A percentile compares a stretch with the other conserved stretches of the same genome.
These are phyloP conservation scores for Avena insularis DNA, from an alignment of 176 grass and related monocot species.

Conservation along the genomic window DNA sequence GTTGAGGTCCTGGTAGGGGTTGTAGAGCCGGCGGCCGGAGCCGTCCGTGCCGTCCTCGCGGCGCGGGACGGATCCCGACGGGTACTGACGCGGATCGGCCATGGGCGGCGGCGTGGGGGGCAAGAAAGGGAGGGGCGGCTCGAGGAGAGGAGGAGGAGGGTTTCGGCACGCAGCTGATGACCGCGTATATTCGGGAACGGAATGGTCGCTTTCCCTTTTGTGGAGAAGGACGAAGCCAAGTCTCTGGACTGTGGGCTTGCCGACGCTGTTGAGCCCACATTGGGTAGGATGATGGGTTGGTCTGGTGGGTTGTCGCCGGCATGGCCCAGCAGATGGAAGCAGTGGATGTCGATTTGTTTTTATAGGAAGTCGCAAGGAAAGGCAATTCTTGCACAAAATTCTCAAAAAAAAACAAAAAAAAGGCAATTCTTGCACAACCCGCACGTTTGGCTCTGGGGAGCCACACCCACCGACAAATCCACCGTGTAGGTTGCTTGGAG, in stretches of 20 bases:
- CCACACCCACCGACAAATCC: no score
- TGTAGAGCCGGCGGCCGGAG: slow-evolving; percentile 58
- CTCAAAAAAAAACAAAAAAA: no score
- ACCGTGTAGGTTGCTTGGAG: no score
- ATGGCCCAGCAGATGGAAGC: no score
- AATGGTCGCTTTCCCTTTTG: background rate
- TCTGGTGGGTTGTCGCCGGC: no score
- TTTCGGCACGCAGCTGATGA: slow-evolving; percentile 18
- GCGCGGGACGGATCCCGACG: slow-evolving; percentile 39
- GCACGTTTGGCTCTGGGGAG: no score
- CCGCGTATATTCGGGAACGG: slow-evolving; percentile 33
- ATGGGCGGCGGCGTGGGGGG: slow-evolving; percentile 44
- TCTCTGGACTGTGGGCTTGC: background rate
- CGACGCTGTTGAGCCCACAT: background rate
- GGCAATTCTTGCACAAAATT: no score
- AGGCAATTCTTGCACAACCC: no score
- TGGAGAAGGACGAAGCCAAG: background rate
- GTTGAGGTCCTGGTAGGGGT: slow-evolving; percentile 80
- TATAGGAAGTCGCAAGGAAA: no score
- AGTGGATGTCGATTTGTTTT: no score
- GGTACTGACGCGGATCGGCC: slow-evolving; percentile 50
- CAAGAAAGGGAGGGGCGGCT: slow-evolving; percentile 31
- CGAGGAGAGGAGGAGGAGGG: slow-evolving; percentile 14
- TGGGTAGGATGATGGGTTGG: background rate
- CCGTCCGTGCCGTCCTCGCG: slow-evolving; percentile 46